These are phyloP conservation scores for Neostapfia colusana DNA, from an alignment of 176 grass and related monocot species.

Conservation along the genomic window DNA sequence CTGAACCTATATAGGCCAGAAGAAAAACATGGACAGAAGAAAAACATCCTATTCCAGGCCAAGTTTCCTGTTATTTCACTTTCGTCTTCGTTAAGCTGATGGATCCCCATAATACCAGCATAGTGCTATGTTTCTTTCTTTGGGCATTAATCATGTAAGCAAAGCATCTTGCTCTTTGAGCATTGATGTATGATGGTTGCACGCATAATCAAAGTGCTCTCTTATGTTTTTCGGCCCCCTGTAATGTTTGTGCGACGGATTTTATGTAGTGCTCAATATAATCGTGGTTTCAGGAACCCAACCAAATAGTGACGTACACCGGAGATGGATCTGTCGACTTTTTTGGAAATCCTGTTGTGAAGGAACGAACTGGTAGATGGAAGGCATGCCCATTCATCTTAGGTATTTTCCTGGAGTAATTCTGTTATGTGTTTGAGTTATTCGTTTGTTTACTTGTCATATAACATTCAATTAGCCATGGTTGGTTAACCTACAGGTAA, in stretches of 20 bases:
- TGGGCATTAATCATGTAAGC: neutral
- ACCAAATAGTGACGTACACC: constrained; percentile 48
- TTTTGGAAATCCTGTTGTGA: constrained; percentile 63
- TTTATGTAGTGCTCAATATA: neutral
- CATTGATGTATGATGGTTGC: neutral
- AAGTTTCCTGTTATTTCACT: neutral
- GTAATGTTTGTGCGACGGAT: neutral
- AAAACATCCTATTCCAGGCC: neutral
- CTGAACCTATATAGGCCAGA: too few species aligned
- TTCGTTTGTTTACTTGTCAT: neutral
- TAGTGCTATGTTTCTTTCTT: constrained; percentile 12
- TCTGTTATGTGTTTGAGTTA: neutral
- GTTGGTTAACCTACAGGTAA: constrained; percentile 53
- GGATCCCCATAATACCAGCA: neutral
- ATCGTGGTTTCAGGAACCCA: constrained; percentile 46
- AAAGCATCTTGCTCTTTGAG: neutral
- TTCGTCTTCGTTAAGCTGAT: too few species aligned
- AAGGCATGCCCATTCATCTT: constrained; percentile 88
- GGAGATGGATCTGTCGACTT: constrained; percentile 86
- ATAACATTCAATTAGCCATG: neutral
- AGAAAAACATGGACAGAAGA: neutral
- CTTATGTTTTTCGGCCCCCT: neutral
- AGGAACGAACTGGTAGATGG: constrained; percentile 78
- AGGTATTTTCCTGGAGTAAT: constrained; percentile 41
- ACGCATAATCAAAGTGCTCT: neutral